Evolutionary conservation across 805 yeast genomes (phyloP).

Genomic region (Ogataea pini): DNA sequence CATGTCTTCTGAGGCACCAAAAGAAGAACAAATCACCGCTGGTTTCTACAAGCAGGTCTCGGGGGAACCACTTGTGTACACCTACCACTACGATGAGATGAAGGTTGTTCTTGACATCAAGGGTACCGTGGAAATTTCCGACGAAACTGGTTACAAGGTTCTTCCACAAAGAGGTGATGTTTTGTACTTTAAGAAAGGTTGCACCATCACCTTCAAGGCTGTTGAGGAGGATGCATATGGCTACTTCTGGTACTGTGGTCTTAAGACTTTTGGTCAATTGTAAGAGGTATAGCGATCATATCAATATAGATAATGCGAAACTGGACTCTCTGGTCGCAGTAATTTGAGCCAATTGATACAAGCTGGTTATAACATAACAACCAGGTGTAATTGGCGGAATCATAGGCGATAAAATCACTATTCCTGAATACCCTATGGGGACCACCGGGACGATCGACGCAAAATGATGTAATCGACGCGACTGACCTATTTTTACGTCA

Average conservation of each 20-base stretch:
- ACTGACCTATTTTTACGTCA: too few species aligned
- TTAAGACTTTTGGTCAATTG: conserved; percentile 36
- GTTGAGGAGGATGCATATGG: conserved; percentile 53
- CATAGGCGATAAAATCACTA: too few species aligned
- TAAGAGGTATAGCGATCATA: too few species aligned
- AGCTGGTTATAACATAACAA: too few species aligned
- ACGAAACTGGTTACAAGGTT: conserved; percentile 60
- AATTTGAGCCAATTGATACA: too few species aligned
- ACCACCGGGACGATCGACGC: too few species aligned
- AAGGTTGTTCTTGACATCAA: conserved; percentile 64
- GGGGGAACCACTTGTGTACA: conserved; percentile 65
- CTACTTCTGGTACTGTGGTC: conserved; percentile 58
- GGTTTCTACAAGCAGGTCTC: conserved; percentile 68
- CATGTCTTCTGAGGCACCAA: conserved; percentile 55
- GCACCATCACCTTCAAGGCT: conserved; percentile 58
- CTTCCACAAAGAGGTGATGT: conserved; percentile 64
- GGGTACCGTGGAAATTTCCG: conserved; percentile 60
- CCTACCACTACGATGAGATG: conserved; percentile 64
- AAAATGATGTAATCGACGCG: conserved; percentile 3
- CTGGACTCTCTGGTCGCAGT: too few species aligned
- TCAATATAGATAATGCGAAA: too few species aligned
- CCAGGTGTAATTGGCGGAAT: too few species aligned
- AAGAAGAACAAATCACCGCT: conserved; percentile 58
- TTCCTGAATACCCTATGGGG: too few species aligned
- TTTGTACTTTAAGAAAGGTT: conserved; percentile 61